phyloP scores from a whole-genome alignment of 2,329 filamentous ascomycete genomes.

The Penicillium italicum region DNA sequence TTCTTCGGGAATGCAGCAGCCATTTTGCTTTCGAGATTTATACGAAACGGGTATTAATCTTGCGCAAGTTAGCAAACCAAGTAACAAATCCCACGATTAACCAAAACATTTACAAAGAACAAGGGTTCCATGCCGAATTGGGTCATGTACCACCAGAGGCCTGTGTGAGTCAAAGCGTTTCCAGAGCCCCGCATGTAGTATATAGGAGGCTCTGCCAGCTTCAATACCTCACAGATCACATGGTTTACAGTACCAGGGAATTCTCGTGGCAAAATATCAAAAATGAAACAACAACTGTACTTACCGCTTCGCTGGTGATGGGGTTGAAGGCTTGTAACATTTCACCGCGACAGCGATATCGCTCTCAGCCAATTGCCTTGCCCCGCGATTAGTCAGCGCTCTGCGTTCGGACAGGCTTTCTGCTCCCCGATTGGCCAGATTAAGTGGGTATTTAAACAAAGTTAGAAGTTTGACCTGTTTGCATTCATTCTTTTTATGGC shows the following conservation, averaged over 20 bases:
- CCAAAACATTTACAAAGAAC: not conserved
- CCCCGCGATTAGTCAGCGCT: conserved; percentile 21
- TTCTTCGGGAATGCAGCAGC: conserved; percentile 34
- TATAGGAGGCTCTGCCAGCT: conserved; percentile 2
- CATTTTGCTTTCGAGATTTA: conserved; percentile 24
- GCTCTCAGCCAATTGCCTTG: conserved; percentile 17
- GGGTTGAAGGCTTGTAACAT: conserved; percentile 22
- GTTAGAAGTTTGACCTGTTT: conserved; percentile 4
- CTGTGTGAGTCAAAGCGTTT: conserved; percentile 18
- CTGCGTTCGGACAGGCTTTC: not conserved
- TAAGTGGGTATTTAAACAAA: not conserved
- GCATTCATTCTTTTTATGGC: not conserved
- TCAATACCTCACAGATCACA: conserved; percentile 2
- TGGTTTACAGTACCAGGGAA: not conserved
- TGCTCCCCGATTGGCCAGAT: conserved; percentile 8
- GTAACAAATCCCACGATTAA: not conserved
- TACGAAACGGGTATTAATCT: conserved; percentile 4
- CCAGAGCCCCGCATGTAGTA: conserved; percentile 16
- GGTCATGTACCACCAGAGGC: conserved; percentile 3
- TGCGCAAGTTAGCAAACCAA: conserved; percentile 2
- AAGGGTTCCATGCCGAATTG: not conserved
- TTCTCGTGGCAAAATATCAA: not conserved
- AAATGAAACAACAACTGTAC: conserved; percentile 9
- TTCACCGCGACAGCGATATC: conserved; percentile 31
- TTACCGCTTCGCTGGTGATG: conserved; percentile 23